Percentiles rank a stretch among this genome's conserved stretches.
These are phyloP conservation scores for Cinnamomum micranthum DNA, from an alignment of 164 flowering plant genomes.

Conservation along the genomic window DNA sequence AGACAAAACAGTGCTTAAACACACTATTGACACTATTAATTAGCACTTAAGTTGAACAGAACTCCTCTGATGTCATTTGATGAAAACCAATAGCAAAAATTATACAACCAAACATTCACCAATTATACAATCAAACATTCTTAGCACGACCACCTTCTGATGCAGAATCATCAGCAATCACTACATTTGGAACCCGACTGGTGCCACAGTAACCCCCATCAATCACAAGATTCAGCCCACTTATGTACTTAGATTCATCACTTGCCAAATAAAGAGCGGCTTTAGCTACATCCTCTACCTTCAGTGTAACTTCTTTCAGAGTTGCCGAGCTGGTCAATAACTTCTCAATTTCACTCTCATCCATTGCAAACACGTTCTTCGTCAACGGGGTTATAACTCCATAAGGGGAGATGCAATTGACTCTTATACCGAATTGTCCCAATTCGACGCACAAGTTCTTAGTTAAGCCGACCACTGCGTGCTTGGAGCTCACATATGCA, in stretches of 20 bases:
- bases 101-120: too few species aligned
- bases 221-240: constrained; percentile 6
- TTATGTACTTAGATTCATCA: constrained; percentile 9
- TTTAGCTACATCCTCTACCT: constrained; percentile 6
- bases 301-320: neutral
- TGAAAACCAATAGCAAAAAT: too few species aligned
- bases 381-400: constrained; percentile 19
- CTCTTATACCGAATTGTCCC: constrained; percentile 21
- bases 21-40: too few species aligned
- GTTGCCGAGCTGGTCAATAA: neutral
- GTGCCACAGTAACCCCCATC: constrained; percentile 6
- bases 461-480: constrained; percentile 11
- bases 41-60: too few species aligned
- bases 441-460: constrained; percentile 16
- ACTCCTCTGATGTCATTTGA: too few species aligned
- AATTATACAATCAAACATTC: too few species aligned
- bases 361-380: constrained; percentile 18
- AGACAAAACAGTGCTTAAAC: too few species aligned
- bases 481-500: constrained; percentile 10
- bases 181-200: neutral
- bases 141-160: too few species aligned
- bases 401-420: constrained; percentile 20
- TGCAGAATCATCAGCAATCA: neutral
- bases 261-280: constrained; percentile 9
- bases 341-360: neutral